phyloP scores from a whole-genome alignment of 202 grass and related monocot genomes.

The Digitaria exilis region DNA sequence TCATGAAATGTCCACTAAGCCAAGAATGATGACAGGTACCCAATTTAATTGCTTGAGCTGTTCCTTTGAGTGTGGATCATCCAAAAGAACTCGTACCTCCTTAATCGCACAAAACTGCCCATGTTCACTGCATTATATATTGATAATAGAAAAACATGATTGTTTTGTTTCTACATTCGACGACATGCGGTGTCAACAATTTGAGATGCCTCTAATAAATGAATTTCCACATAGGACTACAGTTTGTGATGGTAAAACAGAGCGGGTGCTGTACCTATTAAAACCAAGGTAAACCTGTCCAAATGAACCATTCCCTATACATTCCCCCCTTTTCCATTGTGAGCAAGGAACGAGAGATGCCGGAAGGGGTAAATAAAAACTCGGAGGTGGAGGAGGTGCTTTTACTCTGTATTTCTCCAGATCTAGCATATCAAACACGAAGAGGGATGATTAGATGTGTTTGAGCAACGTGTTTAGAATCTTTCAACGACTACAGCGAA shows the following conservation, averaged over 20 bases:
- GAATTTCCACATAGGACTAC: no score
- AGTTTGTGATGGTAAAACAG: no score
- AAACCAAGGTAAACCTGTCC: conserved; percentile 84
- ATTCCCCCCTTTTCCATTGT: conserved; percentile 64
- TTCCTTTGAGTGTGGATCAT: conserved; percentile 77
- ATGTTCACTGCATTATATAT: conserved; percentile 72
- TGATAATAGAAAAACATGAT: background rate
- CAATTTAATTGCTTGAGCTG: conserved; percentile 78
- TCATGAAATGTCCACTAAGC: background rate
- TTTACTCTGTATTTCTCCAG: no score
- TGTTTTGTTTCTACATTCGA: background rate
- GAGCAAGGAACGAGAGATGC: background rate
- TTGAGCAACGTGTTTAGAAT: no score
- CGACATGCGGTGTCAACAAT: no score
- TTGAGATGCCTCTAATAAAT: no score
- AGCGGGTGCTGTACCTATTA: conserved; percentile 50
- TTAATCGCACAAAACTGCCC: conserved; percentile 83
- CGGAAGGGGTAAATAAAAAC: background rate
- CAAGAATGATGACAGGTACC: conserved; percentile 24
- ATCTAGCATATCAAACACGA: no score
- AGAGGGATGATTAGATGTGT: no score
- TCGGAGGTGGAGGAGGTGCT: no score
- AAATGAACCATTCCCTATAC: conserved; percentile 83
- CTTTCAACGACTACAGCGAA: no score
- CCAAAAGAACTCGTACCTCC: conserved; percentile 75